These are phyloP conservation scores for Melampsora americana DNA, from an alignment of 1,284 basidiomycete genomes.

Conservation along the genomic window DNA sequence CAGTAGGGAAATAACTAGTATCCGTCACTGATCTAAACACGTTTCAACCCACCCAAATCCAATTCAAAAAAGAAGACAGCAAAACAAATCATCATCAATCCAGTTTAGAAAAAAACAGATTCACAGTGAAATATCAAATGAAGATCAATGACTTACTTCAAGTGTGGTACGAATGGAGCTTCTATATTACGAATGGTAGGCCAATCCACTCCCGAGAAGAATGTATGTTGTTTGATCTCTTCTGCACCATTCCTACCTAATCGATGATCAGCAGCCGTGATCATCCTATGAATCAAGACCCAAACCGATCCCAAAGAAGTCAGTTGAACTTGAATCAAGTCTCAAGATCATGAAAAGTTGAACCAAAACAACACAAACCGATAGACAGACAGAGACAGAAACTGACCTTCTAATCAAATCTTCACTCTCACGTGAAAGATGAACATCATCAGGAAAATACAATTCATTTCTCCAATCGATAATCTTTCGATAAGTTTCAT, in stretches of 20 bases:
- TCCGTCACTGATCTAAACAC: constrained; percentile 78
- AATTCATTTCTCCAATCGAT: constrained; percentile 89
- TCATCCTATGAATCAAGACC: constrained; percentile 5
- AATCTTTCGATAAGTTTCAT: constrained; percentile 98
- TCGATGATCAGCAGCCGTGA: constrained; percentile 57
- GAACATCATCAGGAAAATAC: constrained; percentile 92
- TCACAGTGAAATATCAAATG: background rate
- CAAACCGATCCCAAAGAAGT: background rate
- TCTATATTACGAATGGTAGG: constrained; percentile 82
- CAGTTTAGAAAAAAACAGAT: too few relatives aligned
- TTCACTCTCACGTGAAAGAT: constrained; percentile 85
- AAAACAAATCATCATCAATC: background rate
- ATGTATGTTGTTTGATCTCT: constrained; percentile 77
- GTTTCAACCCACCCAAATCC: too few relatives aligned
- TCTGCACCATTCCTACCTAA: constrained; percentile 65
- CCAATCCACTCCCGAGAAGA: constrained; percentile 94
- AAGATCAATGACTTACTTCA: constrained; percentile 57
- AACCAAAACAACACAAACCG: too few relatives aligned
- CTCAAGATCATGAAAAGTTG: too few relatives aligned
- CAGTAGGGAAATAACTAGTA: constrained; percentile 94
- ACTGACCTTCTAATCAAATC: constrained; percentile 74
- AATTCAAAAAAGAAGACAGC: too few relatives aligned
- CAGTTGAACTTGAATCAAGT: too few relatives aligned
- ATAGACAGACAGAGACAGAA: too few relatives aligned
- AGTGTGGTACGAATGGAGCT: constrained; percentile 88